A percentile compares a stretch with the other conserved stretches of the same genome.
Conservation (phyloP, 2,329 filamentous ascomycete genomes). For the Sphaerulina vaccinii region DNA sequence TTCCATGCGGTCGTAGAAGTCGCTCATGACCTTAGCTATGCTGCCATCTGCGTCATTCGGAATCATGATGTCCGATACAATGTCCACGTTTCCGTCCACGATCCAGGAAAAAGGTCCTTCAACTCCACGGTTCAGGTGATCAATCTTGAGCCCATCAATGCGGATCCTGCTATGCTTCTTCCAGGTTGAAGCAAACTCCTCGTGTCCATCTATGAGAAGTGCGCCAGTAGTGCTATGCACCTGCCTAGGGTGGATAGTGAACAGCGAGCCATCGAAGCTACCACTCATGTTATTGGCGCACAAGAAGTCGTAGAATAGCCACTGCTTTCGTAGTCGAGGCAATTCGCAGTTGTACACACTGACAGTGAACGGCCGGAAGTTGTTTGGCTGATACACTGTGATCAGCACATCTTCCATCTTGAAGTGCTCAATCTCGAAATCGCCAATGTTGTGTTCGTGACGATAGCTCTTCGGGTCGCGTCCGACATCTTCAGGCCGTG, state of each 20-base stretch:
- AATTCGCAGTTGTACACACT: constrained; percentile 96
- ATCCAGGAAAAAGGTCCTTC: constrained; percentile 98
- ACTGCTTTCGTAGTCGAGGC: constrained; percentile 88
- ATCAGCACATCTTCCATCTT: constrained; percentile 91
- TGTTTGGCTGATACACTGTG: constrained; percentile 84
- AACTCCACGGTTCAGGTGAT: constrained; percentile 90
- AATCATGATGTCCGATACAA: constrained; percentile 93
- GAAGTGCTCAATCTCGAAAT: constrained; percentile 97
- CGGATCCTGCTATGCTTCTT: constrained; percentile 93
- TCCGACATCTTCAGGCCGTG: constrained; percentile 57
- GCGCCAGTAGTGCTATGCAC: constrained; percentile 74
- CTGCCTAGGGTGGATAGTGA: constrained; percentile 94
- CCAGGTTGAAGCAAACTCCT: constrained; percentile 71
- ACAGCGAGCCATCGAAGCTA: constrained; percentile 90
- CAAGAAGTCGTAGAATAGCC: constrained; percentile 96
- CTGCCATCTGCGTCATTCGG: constrained; percentile 84
- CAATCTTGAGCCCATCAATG: constrained; percentile 90
- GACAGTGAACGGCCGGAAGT: constrained; percentile 90
- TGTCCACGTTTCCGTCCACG: constrained; percentile 93
- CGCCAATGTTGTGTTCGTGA: constrained; percentile 82
- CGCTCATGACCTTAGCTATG: constrained; percentile 90
- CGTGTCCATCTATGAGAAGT: constrained; percentile 55
- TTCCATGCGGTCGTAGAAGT: constrained; percentile 94
- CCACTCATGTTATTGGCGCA: constrained; percentile 95
- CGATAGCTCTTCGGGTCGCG: constrained; percentile 83